Evolutionary conservation across 352 stramenopile genomes (phyloP), one percentile per base, ranked within the genome.

Genomic region (Pythium aquatile): DNA sequence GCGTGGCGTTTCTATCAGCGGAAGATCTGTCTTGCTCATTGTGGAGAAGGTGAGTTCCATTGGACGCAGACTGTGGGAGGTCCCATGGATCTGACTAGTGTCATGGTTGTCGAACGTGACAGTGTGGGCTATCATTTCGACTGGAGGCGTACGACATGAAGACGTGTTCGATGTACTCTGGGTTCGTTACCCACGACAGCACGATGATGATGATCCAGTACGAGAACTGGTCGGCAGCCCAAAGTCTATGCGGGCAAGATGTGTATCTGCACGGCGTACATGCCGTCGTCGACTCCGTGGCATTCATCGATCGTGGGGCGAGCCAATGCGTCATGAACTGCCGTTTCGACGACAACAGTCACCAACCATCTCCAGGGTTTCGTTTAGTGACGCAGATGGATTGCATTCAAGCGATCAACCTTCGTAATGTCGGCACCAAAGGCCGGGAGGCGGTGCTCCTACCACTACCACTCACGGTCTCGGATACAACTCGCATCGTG

Each of bases 51-150:
- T 88, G 64, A 5, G 62, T 47, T 56, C 14, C 26, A 17, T 29
- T 20, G 9, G n/a, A 46, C 20, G 16, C 4, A 5, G 17, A 54
- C 4, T 30, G 0, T 47, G 42, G 14, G 24, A 11, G 40, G 20
- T 24, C 40, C 40, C 14, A 17, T 29, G 28, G 17, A 28, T 24
- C 44, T 51, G n/a, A 51, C 11, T 40, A 1, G 26, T 24, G 7
- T 40, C 28, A 16, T 49, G 28, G 13, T 42, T 26, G 16, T 58
- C 11, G 1, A 32, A 20, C 14, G 44, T 26, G 33, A 0, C 29
- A 91, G 81, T 90, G 83, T 40, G 83, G 83, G 3, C 55, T 91
- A 10, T 88, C 83, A 1, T 90, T 89, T 65, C 73, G 81, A 0
- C 55, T 91, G 30, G 69, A 87, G 39, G 83, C 74, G 3, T 87